Evolutionary conservation across 805 yeast genomes (phyloP), one percentile per base, ranked within the genome.

Genomic region (Zygotorulaspora chibaensis): DNA sequence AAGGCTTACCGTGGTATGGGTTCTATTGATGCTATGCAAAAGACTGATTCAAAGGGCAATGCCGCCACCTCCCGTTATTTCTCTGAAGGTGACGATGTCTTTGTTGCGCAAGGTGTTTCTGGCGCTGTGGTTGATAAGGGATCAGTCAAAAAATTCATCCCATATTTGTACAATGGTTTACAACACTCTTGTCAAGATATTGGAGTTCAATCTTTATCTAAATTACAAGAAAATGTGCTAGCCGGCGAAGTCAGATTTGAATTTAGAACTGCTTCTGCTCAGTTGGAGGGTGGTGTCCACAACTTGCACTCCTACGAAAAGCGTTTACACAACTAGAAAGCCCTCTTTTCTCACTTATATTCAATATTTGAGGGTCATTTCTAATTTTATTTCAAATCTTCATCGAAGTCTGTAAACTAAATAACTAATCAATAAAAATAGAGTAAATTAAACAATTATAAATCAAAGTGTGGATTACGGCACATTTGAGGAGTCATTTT

Each of bases 1-100:
- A 93, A 93, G 80, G 72, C 88, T 51, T 93, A 93, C 80, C 84
- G 99, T 75, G 99, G 99, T 75, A 93, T 93, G 99, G 99, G 99
- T 61, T 91, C 98, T 35, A 83, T 93, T 61, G 99, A 91, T 70
- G 99, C 99, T 57, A 91, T 91, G 98, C 91, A 90, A 79, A 72
- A 78, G 69, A 87, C 97, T 53, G 81, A 83, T 57, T 77, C 75
- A 62, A 81, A 81, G 68, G 96, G 96, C 62, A 93, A 93, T 66
- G 99, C 99, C 45, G 91, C 99, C 40, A 88, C 99, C 53, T 89
- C 97, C 38, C 86, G 99, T 73, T 93, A 93, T 79, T 93, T 93
- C 73, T 88, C 96, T 50, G 99, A 93, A 76, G 74, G 87, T 56
- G 99, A 93, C 72, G 76, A 84, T 62, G 98, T 93, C 55, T 80